phyloP scores from a whole-genome alignment of 768 basidiomycete species.

The Pulveroboletus sp. region DNA sequence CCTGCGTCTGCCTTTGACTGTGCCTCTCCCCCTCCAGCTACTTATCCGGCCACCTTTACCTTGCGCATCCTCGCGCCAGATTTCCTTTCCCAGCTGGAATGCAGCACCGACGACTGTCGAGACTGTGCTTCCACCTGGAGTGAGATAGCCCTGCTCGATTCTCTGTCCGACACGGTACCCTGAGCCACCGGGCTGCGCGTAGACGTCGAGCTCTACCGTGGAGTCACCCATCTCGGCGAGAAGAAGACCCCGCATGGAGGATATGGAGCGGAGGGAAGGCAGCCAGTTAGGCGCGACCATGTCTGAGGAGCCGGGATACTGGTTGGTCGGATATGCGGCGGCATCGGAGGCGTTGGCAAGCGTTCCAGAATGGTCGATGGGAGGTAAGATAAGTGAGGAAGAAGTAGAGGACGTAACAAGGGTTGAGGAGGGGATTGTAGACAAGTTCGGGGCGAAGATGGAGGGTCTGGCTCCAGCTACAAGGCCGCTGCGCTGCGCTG shows the following conservation, averaged over 20 bases:
- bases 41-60: slow-evolving; percentile 4
- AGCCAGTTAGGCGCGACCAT: slow-evolving; percentile 8
- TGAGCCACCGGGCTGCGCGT: slow-evolving; percentile 30
- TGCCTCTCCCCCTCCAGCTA: slow-evolving; percentile 13
- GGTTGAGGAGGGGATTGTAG: slow-evolving; percentile 26
- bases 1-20: slow-evolving; percentile 4
- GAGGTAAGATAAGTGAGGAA: slow-evolving; percentile 23
- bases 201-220: slow-evolving; percentile 42
- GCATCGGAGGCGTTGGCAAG: slow-evolving; percentile 17
- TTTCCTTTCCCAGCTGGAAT: slow-evolving; percentile 18
- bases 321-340: slow-evolving; percentile 11
- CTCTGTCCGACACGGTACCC: slow-evolving; percentile 39
- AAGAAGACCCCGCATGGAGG: slow-evolving; percentile 44
- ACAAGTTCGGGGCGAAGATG: slow-evolving; percentile 19
- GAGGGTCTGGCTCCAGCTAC: slow-evolving; percentile 7
- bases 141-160: slow-evolving; percentile 31
- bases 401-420: slow-evolving; percentile 21
- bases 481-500: background rate
- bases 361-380: slow-evolving; percentile 13
- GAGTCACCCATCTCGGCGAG: slow-evolving; percentile 44
- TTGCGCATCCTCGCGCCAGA: slow-evolving; percentile 18
- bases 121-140: slow-evolving; percentile 28
- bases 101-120: slow-evolving; percentile 5
- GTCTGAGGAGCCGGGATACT: slow-evolving; percentile 5
- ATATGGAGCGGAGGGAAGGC: slow-evolving; percentile 31